These are phyloP conservation scores for Haematococcus lacustris DNA, from an alignment of 139 green algal genomes.

Conservation along the genomic window DNA sequence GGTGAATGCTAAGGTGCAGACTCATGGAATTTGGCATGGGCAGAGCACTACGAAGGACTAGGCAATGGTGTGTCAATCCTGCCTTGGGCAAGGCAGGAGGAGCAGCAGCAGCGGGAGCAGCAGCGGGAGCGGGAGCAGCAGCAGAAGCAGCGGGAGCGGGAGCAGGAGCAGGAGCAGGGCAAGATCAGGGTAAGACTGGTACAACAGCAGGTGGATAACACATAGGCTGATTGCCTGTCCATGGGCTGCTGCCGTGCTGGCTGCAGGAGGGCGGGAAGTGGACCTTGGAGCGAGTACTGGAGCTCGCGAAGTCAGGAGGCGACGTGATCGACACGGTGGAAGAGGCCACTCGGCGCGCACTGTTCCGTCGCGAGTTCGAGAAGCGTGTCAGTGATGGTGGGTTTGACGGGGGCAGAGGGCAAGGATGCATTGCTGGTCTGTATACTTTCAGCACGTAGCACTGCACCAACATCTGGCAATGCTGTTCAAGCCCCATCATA, in stretches of 20 bases:
- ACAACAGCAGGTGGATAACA: not conserved
- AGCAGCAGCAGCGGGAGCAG: no score
- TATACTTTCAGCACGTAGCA: not conserved
- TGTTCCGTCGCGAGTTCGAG: slow-evolving; percentile 77
- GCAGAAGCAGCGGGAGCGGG: no score
- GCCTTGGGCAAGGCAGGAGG: no score
- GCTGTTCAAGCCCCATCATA: not conserved
- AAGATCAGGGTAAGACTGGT: not conserved
- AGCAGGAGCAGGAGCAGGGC: no score
- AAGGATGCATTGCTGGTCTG: not conserved
- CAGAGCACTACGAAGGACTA: no score
- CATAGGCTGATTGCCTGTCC: not conserved
- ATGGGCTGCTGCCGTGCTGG: not conserved
- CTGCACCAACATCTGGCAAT: not conserved
- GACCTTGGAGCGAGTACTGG: slow-evolving; percentile 29
- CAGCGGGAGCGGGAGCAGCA: no score
- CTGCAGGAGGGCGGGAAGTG: slow-evolving; percentile 35
- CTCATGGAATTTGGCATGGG: not conserved
- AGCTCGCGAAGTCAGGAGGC: slow-evolving; percentile 44
- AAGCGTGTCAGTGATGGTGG: slow-evolving; percentile 42
- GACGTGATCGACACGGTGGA: slow-evolving; percentile 59
- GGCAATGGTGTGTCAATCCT: no score
- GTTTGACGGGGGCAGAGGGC: slow-evolving; percentile 22
- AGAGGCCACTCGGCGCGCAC: slow-evolving; percentile 58
- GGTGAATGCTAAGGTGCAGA: not conserved